Conservation (phyloP, 1,139 yeast genomes). For the Blastobotrys indianensis region DNA sequence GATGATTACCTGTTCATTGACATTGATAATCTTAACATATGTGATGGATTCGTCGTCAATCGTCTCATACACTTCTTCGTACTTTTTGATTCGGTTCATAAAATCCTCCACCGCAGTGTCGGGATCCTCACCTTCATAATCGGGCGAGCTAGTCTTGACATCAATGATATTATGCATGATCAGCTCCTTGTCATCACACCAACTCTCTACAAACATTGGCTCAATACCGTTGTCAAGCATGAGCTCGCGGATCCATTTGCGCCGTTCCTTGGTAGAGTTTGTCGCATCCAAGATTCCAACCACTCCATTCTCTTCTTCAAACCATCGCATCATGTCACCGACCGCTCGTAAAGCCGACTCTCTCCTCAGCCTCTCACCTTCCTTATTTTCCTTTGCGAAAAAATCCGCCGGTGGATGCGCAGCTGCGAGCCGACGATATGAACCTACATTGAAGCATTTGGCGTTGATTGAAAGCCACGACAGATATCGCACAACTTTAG, state of each 20-base stretch:
- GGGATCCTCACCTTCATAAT: conserved; percentile 65
- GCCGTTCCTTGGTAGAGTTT: conserved; percentile 64
- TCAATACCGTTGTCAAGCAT: conserved; percentile 67
- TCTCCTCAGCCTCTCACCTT: conserved; percentile 56
- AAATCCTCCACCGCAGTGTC: conserved; percentile 72
- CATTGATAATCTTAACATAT: conserved; percentile 80
- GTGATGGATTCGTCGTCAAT: conserved; percentile 58
- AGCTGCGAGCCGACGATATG: conserved; percentile 60
- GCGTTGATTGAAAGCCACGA: conserved; percentile 89
- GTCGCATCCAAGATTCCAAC: conserved; percentile 93
- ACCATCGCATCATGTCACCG: conserved; percentile 86
- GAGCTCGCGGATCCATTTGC: conserved; percentile 58
- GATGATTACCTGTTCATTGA: conserved; percentile 79
- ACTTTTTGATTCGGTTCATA: conserved; percentile 62
- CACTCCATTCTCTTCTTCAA: conserved; percentile 68
- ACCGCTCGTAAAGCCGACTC: conserved; percentile 71
- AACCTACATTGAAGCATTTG: conserved; percentile 84
- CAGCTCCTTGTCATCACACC: conserved; percentile 78
- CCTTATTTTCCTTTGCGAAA: conserved; percentile 61
- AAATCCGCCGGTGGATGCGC: conserved; percentile 68
- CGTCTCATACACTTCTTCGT: conserved; percentile 71
- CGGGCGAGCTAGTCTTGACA: conserved; percentile 84
- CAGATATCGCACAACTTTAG: conserved; percentile 67
- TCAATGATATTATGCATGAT: conserved; percentile 75
- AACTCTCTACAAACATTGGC: conserved; percentile 88